Evolutionary conservation across 2,329 filamentous ascomycete species (phyloP), one percentile per base, ranked within the genome.

Genomic region (Colletotrichum sp.): DNA sequence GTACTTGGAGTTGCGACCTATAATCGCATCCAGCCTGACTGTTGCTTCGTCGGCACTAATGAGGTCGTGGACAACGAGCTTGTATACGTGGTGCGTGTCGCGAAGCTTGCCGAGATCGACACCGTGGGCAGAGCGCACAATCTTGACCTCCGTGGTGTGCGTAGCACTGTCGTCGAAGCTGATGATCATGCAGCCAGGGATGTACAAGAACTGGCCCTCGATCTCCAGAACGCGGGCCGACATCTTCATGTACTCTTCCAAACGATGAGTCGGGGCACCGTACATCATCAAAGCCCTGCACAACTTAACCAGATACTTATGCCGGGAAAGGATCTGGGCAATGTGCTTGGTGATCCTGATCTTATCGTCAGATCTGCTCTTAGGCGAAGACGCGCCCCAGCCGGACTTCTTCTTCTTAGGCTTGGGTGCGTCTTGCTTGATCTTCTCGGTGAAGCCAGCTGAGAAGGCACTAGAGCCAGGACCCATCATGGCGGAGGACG

Each of bases 221-320:
- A 98, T 96, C 83, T 96, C 94, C 48, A 98, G 90, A 3, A 97
- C 94, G n/a, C 94, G 91, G 2, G 96, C 93, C 10, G 94, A 96
- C 94, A 96, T 98, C 77, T 91, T 93, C 91, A 98, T 93, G 83
- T 98, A 98, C 82, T 98, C 94, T 84, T 98, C 96, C 24, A 98
- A 87, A 13, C 96, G 93, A 86, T 98, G 96, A 0, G 96, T 98
- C 1, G 96, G 96, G 1, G 96, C 96, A 15, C 96, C 96, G 78
- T 95, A 98, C 81, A 92, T 89, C 96, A 98, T 98, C 74, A 98
- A 87, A 2, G 95, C 95, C 55, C 93, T 92, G 82, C 96, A 98
- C 52, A 98, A 90, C 82, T 94, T 95, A 71, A 96, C 90, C 15
- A 98, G 89, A 82, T 98, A 98, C 71, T 92, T 91, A 79, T 98